These are phyloP conservation scores for Acacia pycnantha DNA, from an alignment of 331 rosid species.

Conservation along the genomic window DNA sequence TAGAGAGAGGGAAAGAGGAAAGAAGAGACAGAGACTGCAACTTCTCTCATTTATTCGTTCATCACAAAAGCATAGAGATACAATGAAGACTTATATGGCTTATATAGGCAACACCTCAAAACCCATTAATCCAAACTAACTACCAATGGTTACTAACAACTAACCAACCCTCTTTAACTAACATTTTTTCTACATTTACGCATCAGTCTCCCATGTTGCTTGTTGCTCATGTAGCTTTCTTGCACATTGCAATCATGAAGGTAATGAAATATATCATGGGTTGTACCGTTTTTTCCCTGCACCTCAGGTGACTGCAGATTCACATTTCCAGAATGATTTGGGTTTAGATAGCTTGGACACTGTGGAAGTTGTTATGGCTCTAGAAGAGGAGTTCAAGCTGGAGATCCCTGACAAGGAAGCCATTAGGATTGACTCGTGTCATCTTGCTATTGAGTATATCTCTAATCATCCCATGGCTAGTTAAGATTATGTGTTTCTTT, in stretches of 20 bases:
- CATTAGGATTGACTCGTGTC: constrained; percentile 74
- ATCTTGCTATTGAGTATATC: constrained; percentile 89
- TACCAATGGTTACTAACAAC: too few relatives aligned
- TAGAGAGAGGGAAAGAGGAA: too few relatives aligned
- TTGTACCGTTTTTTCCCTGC: constrained; percentile 4
- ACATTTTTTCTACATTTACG: too few relatives aligned
- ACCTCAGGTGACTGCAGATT: constrained; percentile 72
- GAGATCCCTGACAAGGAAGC: constrained; percentile 97
- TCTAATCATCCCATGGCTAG: constrained; percentile 87
- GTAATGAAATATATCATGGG: background rate
- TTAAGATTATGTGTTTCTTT: constrained; percentile 28
- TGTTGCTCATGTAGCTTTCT: background rate
- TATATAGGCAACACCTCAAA: too few relatives aligned
- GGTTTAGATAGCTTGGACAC: constrained; percentile 97
- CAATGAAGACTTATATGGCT: too few relatives aligned
- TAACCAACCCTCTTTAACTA: too few relatives aligned
- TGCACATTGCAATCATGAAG: constrained; percentile 2
- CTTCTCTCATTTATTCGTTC: too few relatives aligned
- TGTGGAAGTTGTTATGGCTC: constrained; percentile 95
- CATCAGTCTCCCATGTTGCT: background rate
- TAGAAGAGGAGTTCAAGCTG: constrained; percentile 96
- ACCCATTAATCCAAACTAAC: too few relatives aligned
- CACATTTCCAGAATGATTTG: constrained; percentile 87
- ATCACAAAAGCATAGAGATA: too few relatives aligned
- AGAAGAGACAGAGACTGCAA: too few relatives aligned